Percentiles rank a stretch among this genome's conserved stretches.
Evolutionary conservation across 1,284 basidiomycete species (phyloP).

Genomic region (Pseudomicrostroma phylloplanum): DNA sequence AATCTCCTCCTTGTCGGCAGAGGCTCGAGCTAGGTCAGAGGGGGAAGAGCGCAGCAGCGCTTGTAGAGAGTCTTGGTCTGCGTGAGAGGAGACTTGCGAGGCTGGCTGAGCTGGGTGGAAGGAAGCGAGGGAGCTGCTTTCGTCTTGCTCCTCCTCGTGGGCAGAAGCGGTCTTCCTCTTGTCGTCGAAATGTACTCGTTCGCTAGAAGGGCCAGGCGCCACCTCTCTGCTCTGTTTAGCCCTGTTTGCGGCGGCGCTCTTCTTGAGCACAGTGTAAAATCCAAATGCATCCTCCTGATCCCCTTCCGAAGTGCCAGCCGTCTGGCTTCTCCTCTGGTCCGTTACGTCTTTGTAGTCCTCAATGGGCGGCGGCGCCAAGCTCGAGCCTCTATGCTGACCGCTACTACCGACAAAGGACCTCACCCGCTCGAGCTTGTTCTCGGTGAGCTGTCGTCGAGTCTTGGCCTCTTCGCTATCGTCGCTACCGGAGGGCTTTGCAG

Average conservation of each 20-base stretch:
- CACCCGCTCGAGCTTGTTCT: slow-evolving; percentile 2
- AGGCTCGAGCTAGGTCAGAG: too few species aligned
- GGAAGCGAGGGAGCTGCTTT: too few species aligned
- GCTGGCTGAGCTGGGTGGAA: too few species aligned
- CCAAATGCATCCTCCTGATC: not conserved
- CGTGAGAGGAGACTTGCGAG: too few species aligned
- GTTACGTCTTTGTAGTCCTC: not conserved
- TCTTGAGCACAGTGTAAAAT: not conserved
- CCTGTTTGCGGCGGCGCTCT: not conserved
- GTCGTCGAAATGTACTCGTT: not conserved
- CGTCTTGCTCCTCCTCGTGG: not conserved
- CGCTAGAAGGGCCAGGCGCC: too few species aligned
- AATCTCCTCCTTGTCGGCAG: too few species aligned
- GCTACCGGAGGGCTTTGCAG: not conserved
- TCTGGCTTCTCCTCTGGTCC: not conserved
- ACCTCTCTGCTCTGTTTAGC: not conserved
- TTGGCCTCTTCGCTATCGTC: not conserved
- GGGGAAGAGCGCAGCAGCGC: too few species aligned
- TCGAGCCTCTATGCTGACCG: not conserved
- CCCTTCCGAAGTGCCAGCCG: not conserved
- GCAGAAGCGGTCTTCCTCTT: not conserved
- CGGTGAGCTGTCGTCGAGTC: not conserved
- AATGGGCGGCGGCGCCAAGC: not conserved
- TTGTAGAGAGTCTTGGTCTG: too few species aligned
- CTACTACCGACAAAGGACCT: not conserved